Conservation (phyloP, 495 filamentous ascomycete genomes). For the Penicillium silybi region DNA sequence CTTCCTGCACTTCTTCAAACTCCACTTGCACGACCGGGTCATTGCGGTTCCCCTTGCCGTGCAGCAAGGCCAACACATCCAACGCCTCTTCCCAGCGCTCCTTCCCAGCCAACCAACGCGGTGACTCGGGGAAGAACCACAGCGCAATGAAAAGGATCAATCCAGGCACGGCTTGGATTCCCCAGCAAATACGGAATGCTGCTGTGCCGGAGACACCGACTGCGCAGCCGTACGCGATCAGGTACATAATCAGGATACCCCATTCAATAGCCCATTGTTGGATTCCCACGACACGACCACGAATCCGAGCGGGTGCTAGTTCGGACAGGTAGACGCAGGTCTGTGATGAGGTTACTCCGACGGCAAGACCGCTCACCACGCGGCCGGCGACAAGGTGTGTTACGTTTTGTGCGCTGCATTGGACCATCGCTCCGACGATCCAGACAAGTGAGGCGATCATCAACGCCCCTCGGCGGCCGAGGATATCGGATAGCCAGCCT, state of each 20-base stretch:
- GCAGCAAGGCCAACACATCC: conserved; percentile 62
- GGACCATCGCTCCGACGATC: conserved; percentile 66
- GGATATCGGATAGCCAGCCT: conserved; percentile 61
- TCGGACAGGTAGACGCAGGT: conserved; percentile 82
- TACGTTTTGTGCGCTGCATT: conserved; percentile 56
- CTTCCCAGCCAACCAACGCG: conserved; percentile 68
- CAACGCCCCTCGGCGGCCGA: conserved; percentile 61
- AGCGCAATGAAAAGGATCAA: conserved; percentile 60
- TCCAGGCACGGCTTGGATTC: conserved; percentile 65
- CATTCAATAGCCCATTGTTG: conserved; percentile 76
- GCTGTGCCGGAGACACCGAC: conserved; percentile 44
- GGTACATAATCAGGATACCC: conserved; percentile 61
- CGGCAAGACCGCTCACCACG: conserved; percentile 66
- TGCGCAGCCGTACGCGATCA: conserved; percentile 61
- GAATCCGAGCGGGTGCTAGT: conserved; percentile 61
- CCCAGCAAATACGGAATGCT: conserved; percentile 71
- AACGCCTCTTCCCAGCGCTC: conserved; percentile 66
- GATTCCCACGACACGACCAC: conserved; percentile 67
- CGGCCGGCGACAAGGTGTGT: conserved; percentile 67
- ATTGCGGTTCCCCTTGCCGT: conserved; percentile 58
- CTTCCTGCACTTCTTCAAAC: conserved; percentile 68
- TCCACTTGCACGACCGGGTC: conserved; percentile 69
- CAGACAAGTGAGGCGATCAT: conserved; percentile 65
- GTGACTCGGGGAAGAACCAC: conserved; percentile 68
- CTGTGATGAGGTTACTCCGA: conserved; percentile 73